Evolutionary conservation across 2,329 filamentous ascomycete species (phyloP).

Genomic region (Trichoderma cornu-damae): DNA sequence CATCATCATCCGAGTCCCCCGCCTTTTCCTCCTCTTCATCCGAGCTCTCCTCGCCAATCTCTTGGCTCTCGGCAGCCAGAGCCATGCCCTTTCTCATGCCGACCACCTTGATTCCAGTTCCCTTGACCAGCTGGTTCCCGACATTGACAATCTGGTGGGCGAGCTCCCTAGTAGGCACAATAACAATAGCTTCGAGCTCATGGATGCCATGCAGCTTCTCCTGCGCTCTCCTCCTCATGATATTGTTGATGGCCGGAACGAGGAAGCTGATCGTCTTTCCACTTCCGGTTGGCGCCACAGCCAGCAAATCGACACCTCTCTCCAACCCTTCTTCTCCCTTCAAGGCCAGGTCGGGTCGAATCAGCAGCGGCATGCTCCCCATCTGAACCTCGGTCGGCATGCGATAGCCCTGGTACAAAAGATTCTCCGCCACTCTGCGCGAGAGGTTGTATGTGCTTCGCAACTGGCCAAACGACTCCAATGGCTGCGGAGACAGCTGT

Average conservation of each 20-base stretch:
- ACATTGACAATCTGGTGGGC: constrained; percentile 79
- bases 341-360: constrained; percentile 53
- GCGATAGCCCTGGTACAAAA: constrained; percentile 77
- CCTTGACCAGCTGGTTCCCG: constrained; percentile 70
- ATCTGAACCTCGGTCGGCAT: constrained; percentile 93
- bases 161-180: constrained; percentile 75
- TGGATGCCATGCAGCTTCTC: constrained; percentile 39
- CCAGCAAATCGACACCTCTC: constrained; percentile 65
- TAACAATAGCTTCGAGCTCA: constrained; percentile 60
- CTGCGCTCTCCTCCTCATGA: constrained; percentile 54
- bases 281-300: constrained; percentile 89
- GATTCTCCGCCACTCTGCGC: constrained; percentile 67
- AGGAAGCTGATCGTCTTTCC: constrained; percentile 94
- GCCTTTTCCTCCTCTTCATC: constrained; percentile 34
- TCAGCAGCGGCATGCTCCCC: constrained; percentile 72
- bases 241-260: constrained; percentile 75
- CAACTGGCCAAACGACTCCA: constrained; percentile 72
- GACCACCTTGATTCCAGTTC: constrained; percentile 73
- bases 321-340: constrained; percentile 34
- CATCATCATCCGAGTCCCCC: constrained; percentile 31
- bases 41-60: constrained; percentile 37
- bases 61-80: constrained; percentile 48
- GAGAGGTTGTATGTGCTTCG: constrained; percentile 68
- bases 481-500: constrained; percentile 70
- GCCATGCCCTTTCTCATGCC: constrained; percentile 83